A percentile compares a stretch with the other conserved stretches of the same genome.
phyloP scores from a whole-genome alignment of 106 monocot genomes.

The Chionographis japonica region DNA sequence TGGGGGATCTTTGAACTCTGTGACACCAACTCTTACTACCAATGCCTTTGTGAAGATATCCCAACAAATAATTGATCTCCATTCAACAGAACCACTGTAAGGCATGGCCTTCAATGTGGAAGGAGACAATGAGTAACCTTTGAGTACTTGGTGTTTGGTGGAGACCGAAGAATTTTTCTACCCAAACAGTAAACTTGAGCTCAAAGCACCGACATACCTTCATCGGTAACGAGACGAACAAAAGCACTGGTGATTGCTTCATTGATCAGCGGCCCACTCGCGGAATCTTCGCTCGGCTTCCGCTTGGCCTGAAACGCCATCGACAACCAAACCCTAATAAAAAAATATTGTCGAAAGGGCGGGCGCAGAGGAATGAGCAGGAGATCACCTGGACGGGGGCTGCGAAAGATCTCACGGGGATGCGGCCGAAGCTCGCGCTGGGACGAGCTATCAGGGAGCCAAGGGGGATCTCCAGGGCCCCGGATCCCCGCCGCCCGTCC shows the following conservation, averaged over 20 bases:
- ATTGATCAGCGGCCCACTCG: slow-evolving; percentile 27
- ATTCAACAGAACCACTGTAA: too few species aligned
- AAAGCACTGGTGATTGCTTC: slow-evolving; percentile 21
- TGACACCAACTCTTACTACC: too few species aligned
- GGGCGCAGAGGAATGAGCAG: background rate
- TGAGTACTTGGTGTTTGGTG: too few species aligned
- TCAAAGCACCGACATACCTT: slow-evolving; percentile 17
- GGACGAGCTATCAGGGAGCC: background rate
- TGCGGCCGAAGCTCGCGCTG: background rate
- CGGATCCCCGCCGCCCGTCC: background rate
- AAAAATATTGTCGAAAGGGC: background rate
- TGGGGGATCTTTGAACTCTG: too few species aligned
- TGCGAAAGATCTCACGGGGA: slow-evolving; percentile 23
- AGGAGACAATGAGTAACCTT: too few species aligned
- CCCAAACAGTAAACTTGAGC: too few species aligned
- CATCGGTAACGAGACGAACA: slow-evolving; percentile 37
- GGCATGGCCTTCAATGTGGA: too few species aligned
- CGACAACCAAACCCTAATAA: background rate
- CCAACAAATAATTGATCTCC: too few species aligned
- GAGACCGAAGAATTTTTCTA: too few species aligned
- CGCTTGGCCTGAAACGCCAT: slow-evolving; percentile 11
- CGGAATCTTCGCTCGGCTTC: slow-evolving; percentile 7
- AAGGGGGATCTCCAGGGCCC: background rate
- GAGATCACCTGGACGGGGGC: slow-evolving; percentile 34
- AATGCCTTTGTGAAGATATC: too few species aligned